phyloP scores from a whole-genome alignment of 495 filamentous ascomycete genomes.

The Darksidea phi region DNA sequence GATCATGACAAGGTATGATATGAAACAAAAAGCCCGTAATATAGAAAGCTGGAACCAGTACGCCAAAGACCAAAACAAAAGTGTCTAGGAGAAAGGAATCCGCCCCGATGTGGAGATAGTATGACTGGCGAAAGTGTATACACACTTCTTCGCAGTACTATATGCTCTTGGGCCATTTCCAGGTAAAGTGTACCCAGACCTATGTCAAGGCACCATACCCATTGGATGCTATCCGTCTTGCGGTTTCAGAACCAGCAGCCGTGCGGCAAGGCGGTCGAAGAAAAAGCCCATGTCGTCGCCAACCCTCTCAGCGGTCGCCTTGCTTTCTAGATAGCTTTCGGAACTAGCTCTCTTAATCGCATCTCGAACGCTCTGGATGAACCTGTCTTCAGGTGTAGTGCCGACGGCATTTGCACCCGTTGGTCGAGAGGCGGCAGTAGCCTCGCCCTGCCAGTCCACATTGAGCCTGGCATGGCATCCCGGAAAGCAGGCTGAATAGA shows the following conservation, averaged over 20 bases:
- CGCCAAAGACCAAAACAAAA: conserved; percentile 2
- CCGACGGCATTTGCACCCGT: not conserved
- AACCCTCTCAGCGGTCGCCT: conserved; percentile 14
- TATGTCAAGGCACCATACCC: too few species aligned
- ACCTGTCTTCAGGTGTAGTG: conserved; percentile 16
- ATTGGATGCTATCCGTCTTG: not conserved
- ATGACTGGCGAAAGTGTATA: too few species aligned
- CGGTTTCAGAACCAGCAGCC: conserved; percentile 22
- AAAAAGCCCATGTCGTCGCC: conserved; percentile 31
- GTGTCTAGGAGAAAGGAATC: too few species aligned
- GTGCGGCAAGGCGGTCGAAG: conserved; percentile 36
- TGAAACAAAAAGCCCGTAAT: too few species aligned
- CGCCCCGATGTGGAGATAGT: too few species aligned
- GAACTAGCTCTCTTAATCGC: conserved; percentile 19
- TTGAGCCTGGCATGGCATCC: conserved; percentile 31
- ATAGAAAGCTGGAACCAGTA: too few species aligned
- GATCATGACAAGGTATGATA: too few species aligned
- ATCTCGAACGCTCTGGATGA: conserved; percentile 27
- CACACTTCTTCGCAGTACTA: too few species aligned
- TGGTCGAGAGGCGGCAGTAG: not conserved
- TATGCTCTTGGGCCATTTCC: too few species aligned
- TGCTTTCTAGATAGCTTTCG: conserved; percentile 22
- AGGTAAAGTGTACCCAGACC: too few species aligned
- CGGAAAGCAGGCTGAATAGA: conserved; percentile 33
- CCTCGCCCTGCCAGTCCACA: conserved; percentile 29